Percentiles rank a stretch among this genome's conserved stretches.
Evolutionary conservation across 2,329 filamentous ascomycete species (phyloP).

Genomic region (Claviceps sp.): DNA sequence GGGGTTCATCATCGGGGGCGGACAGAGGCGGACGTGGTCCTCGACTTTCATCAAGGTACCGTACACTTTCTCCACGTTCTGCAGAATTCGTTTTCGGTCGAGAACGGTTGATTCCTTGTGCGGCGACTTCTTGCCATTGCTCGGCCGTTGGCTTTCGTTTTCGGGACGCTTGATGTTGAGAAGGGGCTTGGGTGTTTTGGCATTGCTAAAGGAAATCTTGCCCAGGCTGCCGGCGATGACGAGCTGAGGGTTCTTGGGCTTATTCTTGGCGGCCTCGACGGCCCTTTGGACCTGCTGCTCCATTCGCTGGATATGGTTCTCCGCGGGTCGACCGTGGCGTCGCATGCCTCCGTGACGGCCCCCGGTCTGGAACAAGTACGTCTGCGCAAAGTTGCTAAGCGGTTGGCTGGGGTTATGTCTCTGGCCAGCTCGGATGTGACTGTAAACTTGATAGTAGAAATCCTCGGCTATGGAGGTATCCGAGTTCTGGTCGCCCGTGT

Average conservation of each 20-base stretch:
- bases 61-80: slow-evolving; percentile 83
- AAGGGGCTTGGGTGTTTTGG: slow-evolving; percentile 88
- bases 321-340: slow-evolving; percentile 67
- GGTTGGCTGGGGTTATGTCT: slow-evolving; percentile 88
- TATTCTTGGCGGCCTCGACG: slow-evolving; percentile 92
- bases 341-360: slow-evolving; percentile 63
- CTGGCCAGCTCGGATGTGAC: slow-evolving; percentile 79
- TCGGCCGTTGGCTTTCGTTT: slow-evolving; percentile 41
- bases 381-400: slow-evolving; percentile 91
- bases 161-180: slow-evolving; percentile 90
- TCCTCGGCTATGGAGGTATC: slow-evolving; percentile 80
- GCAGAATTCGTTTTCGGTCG: slow-evolving; percentile 71
- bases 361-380: slow-evolving; percentile 91
- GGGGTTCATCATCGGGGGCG: slow-evolving; percentile 41
- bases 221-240: slow-evolving; percentile 93
- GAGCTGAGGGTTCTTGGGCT: slow-evolving; percentile 94
- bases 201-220: slow-evolving; percentile 98
- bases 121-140: slow-evolving; percentile 30
- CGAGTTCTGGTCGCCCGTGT: slow-evolving; percentile 63
- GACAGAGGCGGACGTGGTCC: slow-evolving; percentile 76
- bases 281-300: slow-evolving; percentile 97
- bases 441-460: slow-evolving; percentile 98
- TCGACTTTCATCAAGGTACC: slow-evolving; percentile 83
- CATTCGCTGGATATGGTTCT: slow-evolving; percentile 98
- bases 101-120: slow-evolving; percentile 31